A percentile compares a stretch with the other conserved stretches of the same genome.
Evolutionary conservation across 768 basidiomycete genomes (phyloP).

Genomic region (Suillus luteus): DNA sequence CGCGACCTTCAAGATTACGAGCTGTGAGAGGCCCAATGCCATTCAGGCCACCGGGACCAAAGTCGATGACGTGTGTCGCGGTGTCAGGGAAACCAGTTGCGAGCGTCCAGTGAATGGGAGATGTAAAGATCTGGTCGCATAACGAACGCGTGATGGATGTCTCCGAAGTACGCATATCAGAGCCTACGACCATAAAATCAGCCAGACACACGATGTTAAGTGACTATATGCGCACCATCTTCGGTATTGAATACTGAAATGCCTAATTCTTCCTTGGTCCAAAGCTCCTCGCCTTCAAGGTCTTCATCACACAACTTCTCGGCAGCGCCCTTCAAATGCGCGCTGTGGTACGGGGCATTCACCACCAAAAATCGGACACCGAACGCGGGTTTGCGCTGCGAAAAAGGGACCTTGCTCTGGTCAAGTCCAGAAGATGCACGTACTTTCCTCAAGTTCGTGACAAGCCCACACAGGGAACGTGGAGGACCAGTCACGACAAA

Average conservation of each 20-base stretch:
- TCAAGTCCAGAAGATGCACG: constrained; percentile 86
- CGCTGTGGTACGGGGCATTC: constrained; percentile 94
- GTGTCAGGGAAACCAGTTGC: constrained; percentile 88
- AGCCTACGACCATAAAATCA: constrained; percentile 49
- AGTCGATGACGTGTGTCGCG: constrained; percentile 94
- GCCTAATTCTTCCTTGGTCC: constrained; percentile 64
- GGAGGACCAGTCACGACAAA: constrained; percentile 94
- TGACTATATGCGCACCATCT: constrained; percentile 59
- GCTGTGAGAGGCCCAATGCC: constrained; percentile 92
- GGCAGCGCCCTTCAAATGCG: constrained; percentile 73
- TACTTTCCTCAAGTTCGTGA: constrained; percentile 86
- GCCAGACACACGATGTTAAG: constrained; percentile 23
- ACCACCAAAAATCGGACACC: constrained; percentile 93
- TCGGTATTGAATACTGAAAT: constrained; percentile 94
- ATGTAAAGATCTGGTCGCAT: constrained; percentile 91
- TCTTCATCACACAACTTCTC: constrained; percentile 79
- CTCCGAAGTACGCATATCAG: constrained; percentile 73
- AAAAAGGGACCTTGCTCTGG: constrained; percentile 92
- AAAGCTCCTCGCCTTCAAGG: constrained; percentile 75
- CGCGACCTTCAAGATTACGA: constrained; percentile 90
- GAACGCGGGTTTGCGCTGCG: constrained; percentile 93
- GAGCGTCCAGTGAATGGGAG: constrained; percentile 89
- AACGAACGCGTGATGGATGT: constrained; percentile 83
- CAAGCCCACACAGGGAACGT: constrained; percentile 90
- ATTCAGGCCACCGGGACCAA: constrained; percentile 92